Percentiles rank a stretch among this genome's conserved stretches.
Evolutionary conservation across 208 protist genomes (phyloP).

Genomic region (Wallacemonas collosoma): DNA sequence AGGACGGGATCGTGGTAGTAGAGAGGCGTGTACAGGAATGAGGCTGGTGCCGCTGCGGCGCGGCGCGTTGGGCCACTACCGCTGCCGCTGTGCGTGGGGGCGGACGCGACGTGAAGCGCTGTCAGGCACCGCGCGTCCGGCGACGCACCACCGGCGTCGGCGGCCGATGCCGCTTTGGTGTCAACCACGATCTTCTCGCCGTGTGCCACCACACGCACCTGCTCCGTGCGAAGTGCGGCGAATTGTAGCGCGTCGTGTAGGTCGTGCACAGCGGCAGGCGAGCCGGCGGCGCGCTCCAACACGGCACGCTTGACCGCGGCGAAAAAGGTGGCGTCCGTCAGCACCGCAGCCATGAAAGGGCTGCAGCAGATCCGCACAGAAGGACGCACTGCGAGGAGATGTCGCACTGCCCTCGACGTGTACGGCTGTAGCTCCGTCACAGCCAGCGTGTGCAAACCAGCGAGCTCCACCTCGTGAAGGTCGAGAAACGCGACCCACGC

Average conservation of each 20-base stretch:
- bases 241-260: constrained; percentile 18
- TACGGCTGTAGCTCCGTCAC: constrained; percentile 54
- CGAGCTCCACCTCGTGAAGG: constrained; percentile 31
- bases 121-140: not conserved
- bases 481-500: constrained; percentile 51
- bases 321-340: constrained; percentile 74
- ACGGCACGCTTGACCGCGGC: constrained; percentile 48
- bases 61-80: constrained; percentile 33
- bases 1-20: constrained; percentile 73
- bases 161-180: constrained; percentile 4
- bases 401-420: constrained; percentile 33
- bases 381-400: constrained; percentile 41
- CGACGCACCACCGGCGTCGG: not conserved
- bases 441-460: constrained; percentile 46
- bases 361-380: constrained; percentile 53
- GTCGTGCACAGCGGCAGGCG: constrained; percentile 20
- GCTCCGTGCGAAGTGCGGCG: constrained; percentile 25
- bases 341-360: constrained; percentile 48
- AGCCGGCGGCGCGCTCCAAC: constrained; percentile 37
- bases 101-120: not conserved
- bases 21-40: constrained; percentile 53
- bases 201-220: constrained; percentile 33
- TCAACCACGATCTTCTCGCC: constrained; percentile 39
- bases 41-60: not conserved
- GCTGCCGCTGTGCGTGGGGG: constrained; percentile 31